phyloP scores from a whole-genome alignment of 306 rosid genomes.

The Quercus dentata region DNA sequence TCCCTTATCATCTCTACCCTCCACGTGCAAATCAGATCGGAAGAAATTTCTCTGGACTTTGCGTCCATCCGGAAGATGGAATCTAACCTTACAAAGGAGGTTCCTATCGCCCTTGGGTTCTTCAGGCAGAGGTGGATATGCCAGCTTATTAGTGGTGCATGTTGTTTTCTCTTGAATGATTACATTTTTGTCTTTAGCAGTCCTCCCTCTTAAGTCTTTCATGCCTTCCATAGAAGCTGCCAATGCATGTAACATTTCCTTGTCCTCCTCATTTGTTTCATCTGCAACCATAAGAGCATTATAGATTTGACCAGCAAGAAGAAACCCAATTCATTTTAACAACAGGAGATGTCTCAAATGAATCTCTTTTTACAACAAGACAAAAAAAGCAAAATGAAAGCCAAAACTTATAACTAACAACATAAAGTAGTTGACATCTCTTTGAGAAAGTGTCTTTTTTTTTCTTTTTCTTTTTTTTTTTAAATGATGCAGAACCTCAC shows the following conservation, averaged over 20 bases:
- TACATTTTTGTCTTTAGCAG: conserved; percentile 34
- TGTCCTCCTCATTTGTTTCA: conserved; percentile 55
- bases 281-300: conserved; percentile 36
- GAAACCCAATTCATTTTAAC: not conserved
- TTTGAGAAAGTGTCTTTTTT: not conserved
- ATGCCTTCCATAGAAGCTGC: conserved; percentile 69
- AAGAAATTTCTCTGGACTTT: conserved; percentile 77
- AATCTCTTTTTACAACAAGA: too few species aligned
- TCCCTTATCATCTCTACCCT: too few species aligned
- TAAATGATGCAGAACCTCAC: too few species aligned
- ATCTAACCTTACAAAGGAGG: conserved; percentile 76
- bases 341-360: not conserved
- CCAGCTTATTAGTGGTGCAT: conserved; percentile 36
- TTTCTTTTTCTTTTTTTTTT: too few species aligned
- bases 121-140: conserved; percentile 70
- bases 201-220: conserved; percentile 39
- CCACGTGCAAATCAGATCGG: conserved; percentile 33
- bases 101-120: conserved; percentile 80
- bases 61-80: conserved; percentile 86
- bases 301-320: not conserved
- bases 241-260: conserved; percentile 65
- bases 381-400: not conserved
- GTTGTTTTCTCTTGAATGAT: conserved; percentile 43
- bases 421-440: not conserved
- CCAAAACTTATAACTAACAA: not conserved